Evolutionary conservation across 768 basidiomycete genomes (phyloP).

Genomic region (Pulveroboletus sp.): DNA sequence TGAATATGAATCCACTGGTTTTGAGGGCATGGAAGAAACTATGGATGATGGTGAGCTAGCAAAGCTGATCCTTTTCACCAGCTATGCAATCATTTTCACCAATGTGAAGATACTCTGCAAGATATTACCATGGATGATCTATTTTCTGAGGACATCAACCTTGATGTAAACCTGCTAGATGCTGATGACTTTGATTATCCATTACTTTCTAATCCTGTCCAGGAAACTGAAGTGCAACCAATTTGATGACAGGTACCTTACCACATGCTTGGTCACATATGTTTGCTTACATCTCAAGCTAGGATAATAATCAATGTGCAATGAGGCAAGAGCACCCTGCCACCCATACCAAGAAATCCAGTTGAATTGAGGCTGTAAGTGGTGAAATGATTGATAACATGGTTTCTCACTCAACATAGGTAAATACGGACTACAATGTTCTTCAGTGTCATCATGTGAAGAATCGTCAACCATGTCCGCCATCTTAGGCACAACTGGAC

Average conservation of each 20-base stretch:
- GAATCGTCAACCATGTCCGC: neutral
- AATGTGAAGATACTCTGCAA: neutral
- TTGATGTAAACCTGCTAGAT: too few relatives aligned
- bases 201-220: too few relatives aligned
- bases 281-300: neutral
- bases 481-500: neutral
- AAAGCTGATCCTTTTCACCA: neutral
- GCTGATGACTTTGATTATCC: too few relatives aligned
- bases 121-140: neutral
- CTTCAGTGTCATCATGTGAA: neutral
- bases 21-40: too few relatives aligned
- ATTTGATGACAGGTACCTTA: too few relatives aligned
- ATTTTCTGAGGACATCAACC: neutral
- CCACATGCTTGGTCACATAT: too few relatives aligned
- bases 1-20: too few relatives aligned
- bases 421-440: neutral
- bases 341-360: neutral
- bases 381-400: neutral
- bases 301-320: neutral
- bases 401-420: neutral
- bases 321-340: neutral
- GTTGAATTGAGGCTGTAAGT: neutral
- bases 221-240: too few relatives aligned
- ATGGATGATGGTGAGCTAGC: too few relatives aligned
- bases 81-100: neutral